Percentiles rank a stretch among this genome's conserved stretches.
These are phyloP conservation scores for Entamoeba invadens DNA, from an alignment of 208 protist species.

Conservation along the genomic window DNA sequence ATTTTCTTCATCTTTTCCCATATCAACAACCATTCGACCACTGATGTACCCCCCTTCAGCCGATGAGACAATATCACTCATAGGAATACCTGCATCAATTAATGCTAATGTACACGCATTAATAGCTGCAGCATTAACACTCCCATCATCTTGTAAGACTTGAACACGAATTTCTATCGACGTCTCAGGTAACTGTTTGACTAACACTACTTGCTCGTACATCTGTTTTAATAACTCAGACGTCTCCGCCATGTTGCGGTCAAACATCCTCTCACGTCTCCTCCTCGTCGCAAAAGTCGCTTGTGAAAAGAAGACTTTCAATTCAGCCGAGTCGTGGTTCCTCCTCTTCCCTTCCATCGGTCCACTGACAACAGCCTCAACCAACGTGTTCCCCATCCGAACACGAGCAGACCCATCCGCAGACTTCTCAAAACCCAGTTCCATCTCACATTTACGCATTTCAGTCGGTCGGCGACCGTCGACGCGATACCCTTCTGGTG, in stretches of 20 bases:
- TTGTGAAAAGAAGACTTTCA: neutral
- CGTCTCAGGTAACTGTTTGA: neutral
- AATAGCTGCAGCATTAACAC: neutral
- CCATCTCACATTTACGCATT: neutral
- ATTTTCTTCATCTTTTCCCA: neutral
- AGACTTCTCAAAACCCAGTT: neutral
- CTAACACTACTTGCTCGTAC: neutral
- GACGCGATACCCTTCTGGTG: neutral
- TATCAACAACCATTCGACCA: neutral
- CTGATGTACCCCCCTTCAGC: neutral
- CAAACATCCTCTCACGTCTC: neutral
- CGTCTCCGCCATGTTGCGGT: neutral
- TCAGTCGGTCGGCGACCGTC: conserved; percentile 10
- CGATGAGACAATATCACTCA: conserved; percentile 8
- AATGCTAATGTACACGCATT: conserved; percentile 17
- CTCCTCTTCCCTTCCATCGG: neutral
- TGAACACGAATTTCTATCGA: neutral
- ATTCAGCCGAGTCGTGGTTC: neutral
- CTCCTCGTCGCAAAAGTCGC: neutral
- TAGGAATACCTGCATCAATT: conserved; percentile 17
- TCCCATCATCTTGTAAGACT: conserved; percentile 14
- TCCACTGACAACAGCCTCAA: neutral
- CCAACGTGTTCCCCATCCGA: neutral
- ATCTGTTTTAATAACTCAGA: neutral
- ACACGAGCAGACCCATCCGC: neutral